Evolutionary conservation across 192 early-diverging fungal genomes (phyloP).

Genomic region (Dimargaris cristalligena): DNA sequence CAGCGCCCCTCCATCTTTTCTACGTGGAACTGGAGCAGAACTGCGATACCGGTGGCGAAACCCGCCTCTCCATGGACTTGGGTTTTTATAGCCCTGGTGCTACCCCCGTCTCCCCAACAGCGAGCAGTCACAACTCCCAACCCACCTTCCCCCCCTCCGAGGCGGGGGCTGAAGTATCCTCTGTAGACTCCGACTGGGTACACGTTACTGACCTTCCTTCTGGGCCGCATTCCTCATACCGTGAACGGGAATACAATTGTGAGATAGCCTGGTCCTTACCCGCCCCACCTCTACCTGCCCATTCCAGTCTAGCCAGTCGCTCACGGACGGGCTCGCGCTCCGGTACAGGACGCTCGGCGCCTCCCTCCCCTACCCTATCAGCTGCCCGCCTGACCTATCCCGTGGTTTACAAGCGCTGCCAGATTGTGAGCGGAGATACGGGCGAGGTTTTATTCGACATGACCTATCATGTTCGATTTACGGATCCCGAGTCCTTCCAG

Average conservation of each 20-base stretch:
- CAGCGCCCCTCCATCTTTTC: constrained; percentile 1
- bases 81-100: background rate
- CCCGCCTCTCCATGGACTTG: constrained; percentile 5
- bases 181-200: background rate
- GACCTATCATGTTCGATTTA: constrained; percentile 5
- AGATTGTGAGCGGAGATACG: background rate
- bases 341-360: no score
- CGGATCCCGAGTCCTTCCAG: background rate
- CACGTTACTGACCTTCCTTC: background rate
- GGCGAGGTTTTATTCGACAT: constrained; percentile 3
- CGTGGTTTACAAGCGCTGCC: constrained; percentile 4
- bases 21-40: constrained; percentile 9
- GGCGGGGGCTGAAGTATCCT: background rate
- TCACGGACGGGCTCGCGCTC: no score
- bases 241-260: constrained; percentile 4
- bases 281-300: no score
- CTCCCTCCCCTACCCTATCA: no score
- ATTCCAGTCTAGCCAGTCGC: no score
- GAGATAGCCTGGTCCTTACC: constrained; percentile 7
- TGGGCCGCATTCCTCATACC: no score
- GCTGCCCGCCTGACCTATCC: no score
- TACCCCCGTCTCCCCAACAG: no score
- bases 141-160: background rate
- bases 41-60: background rate
- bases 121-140: no score